Conservation (phyloP, 345 rosid genomes). For the Gossypium ekmanianum region DNA sequence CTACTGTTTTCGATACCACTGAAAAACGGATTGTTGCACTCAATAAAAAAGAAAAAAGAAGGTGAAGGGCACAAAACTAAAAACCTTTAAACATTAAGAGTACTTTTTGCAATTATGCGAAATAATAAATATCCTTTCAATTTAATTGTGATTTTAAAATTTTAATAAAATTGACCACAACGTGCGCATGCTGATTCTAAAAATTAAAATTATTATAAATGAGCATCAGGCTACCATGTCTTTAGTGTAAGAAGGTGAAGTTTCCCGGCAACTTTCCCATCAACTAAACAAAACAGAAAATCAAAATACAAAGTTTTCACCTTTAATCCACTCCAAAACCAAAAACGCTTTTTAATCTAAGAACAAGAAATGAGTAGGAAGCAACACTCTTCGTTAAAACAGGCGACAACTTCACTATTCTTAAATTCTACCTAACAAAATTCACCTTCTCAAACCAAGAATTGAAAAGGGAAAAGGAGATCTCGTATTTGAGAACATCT, state of each 20-base stretch:
- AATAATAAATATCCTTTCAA: no score
- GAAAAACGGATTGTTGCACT: no score
- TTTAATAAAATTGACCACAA: no score
- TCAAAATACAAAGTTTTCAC: background rate
- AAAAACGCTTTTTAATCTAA: background rate
- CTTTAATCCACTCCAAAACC: background rate
- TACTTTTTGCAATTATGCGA: no score
- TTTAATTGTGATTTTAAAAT: no score
- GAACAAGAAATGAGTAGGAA: slow-evolving; percentile 1
- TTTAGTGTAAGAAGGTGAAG: background rate
- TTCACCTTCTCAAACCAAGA: slow-evolving; percentile 37
- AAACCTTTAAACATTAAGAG: no score
- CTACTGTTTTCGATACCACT: no score
- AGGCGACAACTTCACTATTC: slow-evolving; percentile 75
- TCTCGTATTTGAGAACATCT: slow-evolving; percentile 26
- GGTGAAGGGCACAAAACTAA: no score
- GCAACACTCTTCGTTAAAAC: slow-evolving; percentile 73
- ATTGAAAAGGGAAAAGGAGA: slow-evolving; percentile 22
- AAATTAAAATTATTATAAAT: no score
- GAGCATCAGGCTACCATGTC: no score
- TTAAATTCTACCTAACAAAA: slow-evolving; percentile 75
- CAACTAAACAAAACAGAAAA: slow-evolving; percentile 5
- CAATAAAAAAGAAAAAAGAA: no score
- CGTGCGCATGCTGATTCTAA: no score
- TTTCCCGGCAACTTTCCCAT: background rate